Evolutionary conservation across 2,329 filamentous ascomycete genomes (phyloP).

Genomic region (Penicillium sp.): DNA sequence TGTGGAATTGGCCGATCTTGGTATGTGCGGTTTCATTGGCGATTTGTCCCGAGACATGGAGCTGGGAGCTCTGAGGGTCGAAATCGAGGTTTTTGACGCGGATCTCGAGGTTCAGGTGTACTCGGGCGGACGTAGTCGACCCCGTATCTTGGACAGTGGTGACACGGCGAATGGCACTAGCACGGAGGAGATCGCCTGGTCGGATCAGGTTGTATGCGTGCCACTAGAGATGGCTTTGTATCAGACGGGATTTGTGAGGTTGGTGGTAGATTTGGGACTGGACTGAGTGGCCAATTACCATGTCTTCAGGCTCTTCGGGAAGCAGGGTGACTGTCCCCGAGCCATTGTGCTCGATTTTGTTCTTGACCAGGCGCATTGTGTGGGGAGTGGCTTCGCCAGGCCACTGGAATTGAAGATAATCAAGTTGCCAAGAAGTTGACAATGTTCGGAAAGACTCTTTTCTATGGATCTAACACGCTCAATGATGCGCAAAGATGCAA

Average conservation of each 20-base stretch:
- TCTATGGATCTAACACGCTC: no score
- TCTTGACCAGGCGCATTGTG: slow-evolving; percentile 64
- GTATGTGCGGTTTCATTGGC: slow-evolving; percentile 65
- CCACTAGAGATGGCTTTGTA: slow-evolving; percentile 52
- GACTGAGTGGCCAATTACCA: slow-evolving; percentile 49
- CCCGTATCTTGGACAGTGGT: slow-evolving; percentile 60
- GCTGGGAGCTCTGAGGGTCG: slow-evolving; percentile 63
- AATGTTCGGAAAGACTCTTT: background rate
- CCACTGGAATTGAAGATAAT: background rate
- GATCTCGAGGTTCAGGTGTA: slow-evolving; percentile 64
- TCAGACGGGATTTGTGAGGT: slow-evolving; percentile 5
- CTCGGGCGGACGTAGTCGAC: slow-evolving; percentile 60
- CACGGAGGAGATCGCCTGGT: slow-evolving; percentile 61
- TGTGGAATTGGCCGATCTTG: slow-evolving; percentile 66
- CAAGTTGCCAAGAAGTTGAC: background rate
- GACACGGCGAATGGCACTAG: slow-evolving; percentile 64
- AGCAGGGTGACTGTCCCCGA: slow-evolving; percentile 64
- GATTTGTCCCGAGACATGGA: slow-evolving; percentile 67
- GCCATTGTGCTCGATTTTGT: slow-evolving; percentile 64
- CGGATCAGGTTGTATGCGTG: slow-evolving; percentile 72
- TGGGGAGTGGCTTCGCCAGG: background rate
- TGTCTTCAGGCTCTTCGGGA: slow-evolving; percentile 72
- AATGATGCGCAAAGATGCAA: no score
- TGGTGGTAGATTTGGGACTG: background rate
- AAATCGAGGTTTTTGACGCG: slow-evolving; percentile 66